Evolutionary conservation across 768 basidiomycete genomes (phyloP).

Genomic region (Amanita rubescens): DNA sequence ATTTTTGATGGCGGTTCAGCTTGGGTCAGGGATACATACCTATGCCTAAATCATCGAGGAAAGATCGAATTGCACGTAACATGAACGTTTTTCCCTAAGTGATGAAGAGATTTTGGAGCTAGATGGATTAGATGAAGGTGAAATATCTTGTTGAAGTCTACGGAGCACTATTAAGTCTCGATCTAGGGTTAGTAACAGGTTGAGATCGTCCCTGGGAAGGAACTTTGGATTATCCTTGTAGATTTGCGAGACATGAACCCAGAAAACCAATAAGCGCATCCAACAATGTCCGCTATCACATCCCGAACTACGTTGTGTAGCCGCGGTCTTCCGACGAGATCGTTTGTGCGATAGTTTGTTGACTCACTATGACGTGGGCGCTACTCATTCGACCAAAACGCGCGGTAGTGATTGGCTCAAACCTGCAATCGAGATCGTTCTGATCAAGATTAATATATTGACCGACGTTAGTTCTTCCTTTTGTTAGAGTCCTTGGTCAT

Average conservation of each 20-base stretch:
- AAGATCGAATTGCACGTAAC: slow-evolving; percentile 49
- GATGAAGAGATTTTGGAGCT: slow-evolving; percentile 41
- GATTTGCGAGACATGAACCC: neutral
- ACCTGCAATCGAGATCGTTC: neutral
- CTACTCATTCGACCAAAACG: neutral
- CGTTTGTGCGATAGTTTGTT: neutral
- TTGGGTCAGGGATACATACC: slow-evolving; percentile 45
- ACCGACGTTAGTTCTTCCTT: neutral
- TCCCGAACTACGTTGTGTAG: neutral
- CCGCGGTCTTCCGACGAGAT: neutral
- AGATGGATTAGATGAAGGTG: slow-evolving; percentile 37
- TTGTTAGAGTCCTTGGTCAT: slow-evolving; percentile 1
- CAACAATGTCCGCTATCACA: neutral
- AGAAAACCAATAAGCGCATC: neutral
- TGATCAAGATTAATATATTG: neutral
- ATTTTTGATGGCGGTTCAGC: neutral
- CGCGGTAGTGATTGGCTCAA: neutral
- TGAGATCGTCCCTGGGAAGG: slow-evolving; percentile 28
- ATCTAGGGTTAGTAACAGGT: slow-evolving; percentile 33
- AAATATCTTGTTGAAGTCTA: neutral
- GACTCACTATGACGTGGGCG: neutral
- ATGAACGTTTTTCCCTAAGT: slow-evolving; percentile 46
- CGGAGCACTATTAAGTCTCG: slow-evolving; percentile 30
- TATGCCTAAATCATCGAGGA: slow-evolving; percentile 55
- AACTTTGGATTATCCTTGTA: neutral